Evolutionary conservation across 495 filamentous ascomycete genomes (phyloP).

Genomic region (Neurospora terricola): DNA sequence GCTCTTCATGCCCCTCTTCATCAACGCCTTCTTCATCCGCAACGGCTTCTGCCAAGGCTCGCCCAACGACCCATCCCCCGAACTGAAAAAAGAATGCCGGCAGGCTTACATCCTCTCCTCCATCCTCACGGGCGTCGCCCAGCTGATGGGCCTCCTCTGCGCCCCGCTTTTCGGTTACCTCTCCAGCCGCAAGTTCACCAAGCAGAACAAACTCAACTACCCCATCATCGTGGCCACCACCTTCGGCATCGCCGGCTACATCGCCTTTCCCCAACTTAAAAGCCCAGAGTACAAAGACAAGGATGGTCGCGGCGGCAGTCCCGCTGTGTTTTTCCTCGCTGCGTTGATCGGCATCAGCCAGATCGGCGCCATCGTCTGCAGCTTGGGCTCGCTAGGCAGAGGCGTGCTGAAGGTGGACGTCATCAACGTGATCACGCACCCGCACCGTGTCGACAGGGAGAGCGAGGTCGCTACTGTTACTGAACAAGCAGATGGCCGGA

Average conservation of each 20-base stretch:
- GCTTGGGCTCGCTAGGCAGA: conserved; percentile 70
- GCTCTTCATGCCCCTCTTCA: conserved; percentile 82
- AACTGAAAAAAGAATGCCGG: conserved; percentile 71
- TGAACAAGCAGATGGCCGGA: conserved; percentile 11
- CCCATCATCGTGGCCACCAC: conserved; percentile 64
- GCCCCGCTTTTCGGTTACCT: conserved; percentile 81
- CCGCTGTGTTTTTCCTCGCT: conserved; percentile 64
- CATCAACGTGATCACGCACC: conserved; percentile 8
- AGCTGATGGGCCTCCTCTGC: conserved; percentile 72
- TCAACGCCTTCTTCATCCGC: conserved; percentile 81
- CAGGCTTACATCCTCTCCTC: conserved; percentile 78
- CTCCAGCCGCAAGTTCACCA: conserved; percentile 52
- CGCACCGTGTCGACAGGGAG: neutral
- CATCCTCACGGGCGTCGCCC: conserved; percentile 76
- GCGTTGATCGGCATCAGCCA: conserved; percentile 77
- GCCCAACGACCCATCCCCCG: conserved; percentile 45
- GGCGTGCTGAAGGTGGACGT: conserved; percentile 57
- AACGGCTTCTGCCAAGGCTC: conserved; percentile 65
- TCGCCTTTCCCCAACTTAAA: conserved; percentile 54
- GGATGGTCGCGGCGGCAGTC: conserved; percentile 47
- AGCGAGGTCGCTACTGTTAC: conserved; percentile 19
- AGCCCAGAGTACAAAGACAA: conserved; percentile 59
- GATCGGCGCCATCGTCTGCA: conserved; percentile 92
- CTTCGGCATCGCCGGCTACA: conserved; percentile 66
- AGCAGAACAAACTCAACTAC: conserved; percentile 50